These are phyloP conservation scores for Microdochium paspali DNA, from an alignment of 2,329 filamentous ascomycete genomes.

Conservation along the genomic window DNA sequence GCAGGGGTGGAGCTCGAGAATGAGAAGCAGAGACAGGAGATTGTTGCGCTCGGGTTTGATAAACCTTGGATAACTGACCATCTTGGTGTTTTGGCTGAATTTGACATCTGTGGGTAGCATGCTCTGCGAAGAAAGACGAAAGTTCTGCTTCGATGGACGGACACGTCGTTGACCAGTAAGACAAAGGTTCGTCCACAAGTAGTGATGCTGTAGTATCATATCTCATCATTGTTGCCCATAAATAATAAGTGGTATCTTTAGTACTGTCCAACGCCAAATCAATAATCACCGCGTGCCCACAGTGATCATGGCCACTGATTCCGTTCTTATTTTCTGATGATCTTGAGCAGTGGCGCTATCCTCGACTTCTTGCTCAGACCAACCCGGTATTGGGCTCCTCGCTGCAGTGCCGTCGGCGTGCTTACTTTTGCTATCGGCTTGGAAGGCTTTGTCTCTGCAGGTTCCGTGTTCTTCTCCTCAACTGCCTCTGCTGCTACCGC, in stretches of 20 bases:
- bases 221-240: too few species aligned
- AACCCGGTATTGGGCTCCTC: conserved; percentile 32
- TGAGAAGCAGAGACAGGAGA: conserved; percentile 12
- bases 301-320: conserved; percentile 1
- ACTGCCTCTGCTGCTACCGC: not conserved
- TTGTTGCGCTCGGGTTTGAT: conserved; percentile 19
- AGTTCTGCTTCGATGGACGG: too few species aligned
- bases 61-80: conserved; percentile 39
- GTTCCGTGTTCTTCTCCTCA: not conserved
- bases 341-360: conserved; percentile 35
- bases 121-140: not conserved
- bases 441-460: conserved; percentile 6
- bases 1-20: conserved; percentile 29
- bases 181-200: too few species aligned
- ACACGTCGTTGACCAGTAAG: too few species aligned
- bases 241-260: not conserved
- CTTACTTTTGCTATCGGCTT: conserved; percentile 1
- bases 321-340: conserved; percentile 35
- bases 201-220: too few species aligned
- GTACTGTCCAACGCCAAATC: not conserved
- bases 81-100: conserved; percentile 28
- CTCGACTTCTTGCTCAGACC: conserved; percentile 36
- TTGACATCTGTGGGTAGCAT: conserved; percentile 2
- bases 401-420: conserved; percentile 9
- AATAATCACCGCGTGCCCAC: not conserved